phyloP scores from a whole-genome alignment of 495 filamentous ascomycete species.

The Bathelium albidoporum region DNA sequence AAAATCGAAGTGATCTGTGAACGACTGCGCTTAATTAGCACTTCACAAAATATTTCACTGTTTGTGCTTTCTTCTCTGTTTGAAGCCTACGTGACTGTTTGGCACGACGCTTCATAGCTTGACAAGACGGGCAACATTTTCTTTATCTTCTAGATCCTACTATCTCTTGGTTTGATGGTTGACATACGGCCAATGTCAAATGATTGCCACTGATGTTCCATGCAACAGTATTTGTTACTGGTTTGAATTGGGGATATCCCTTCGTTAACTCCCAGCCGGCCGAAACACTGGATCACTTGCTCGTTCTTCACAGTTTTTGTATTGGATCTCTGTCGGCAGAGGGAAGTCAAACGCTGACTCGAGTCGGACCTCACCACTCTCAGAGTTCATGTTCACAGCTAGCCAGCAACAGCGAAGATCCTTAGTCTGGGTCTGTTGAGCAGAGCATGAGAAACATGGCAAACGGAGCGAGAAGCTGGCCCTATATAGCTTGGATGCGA shows the following conservation, averaged over 20 bases:
- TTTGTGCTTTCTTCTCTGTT: constrained; percentile 1
- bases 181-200: neutral
- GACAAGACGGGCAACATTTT: neutral
- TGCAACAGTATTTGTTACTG: neutral
- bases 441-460: too few species aligned
- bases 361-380: too few species aligned
- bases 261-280: neutral
- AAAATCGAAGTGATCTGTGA: constrained; percentile 3
- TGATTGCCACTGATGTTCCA: neutral
- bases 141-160: constrained; percentile 7
- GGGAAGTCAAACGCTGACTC: too few species aligned
- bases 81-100: constrained; percentile 5
- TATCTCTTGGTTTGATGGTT: neutral
- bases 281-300: neutral
- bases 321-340: too few species aligned
- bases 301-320: too few species aligned
- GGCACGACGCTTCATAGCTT: neutral
- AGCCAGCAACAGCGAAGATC: too few species aligned
- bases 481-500: too few species aligned
- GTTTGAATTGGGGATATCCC: neutral
- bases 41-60: neutral
- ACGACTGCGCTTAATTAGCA: neutral
- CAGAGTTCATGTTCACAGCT: too few species aligned
- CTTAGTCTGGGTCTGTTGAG: too few species aligned
- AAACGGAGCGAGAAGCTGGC: too few species aligned